phyloP scores from a whole-genome alignment of 2,329 filamentous ascomycete genomes.

The Periconia macrospinosa region DNA sequence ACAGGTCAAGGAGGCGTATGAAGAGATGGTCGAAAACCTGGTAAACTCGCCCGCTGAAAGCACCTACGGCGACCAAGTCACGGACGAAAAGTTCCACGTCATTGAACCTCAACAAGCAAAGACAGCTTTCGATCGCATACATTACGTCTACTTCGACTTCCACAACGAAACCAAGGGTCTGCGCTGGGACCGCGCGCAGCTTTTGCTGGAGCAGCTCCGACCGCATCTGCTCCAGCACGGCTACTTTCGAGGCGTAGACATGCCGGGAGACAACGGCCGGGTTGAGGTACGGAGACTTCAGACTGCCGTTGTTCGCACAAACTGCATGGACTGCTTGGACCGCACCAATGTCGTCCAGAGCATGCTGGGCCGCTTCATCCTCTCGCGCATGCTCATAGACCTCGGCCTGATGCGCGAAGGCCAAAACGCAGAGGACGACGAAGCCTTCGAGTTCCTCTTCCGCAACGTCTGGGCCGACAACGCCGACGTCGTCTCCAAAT shows the following conservation, averaged over 20 bases:
- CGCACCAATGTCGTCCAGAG: slow-evolving; percentile 97
- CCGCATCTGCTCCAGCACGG: slow-evolving; percentile 76
- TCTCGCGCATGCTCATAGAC: slow-evolving; percentile 87
- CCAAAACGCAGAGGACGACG: slow-evolving; percentile 77
- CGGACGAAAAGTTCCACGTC: slow-evolving; percentile 78
- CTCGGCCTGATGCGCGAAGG: slow-evolving; percentile 76
- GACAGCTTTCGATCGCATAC: slow-evolving; percentile 77
- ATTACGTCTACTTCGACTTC: slow-evolving; percentile 98
- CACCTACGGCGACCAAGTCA: slow-evolving; percentile 65
- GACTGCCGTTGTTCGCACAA: slow-evolving; percentile 89
- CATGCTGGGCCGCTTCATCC: slow-evolving; percentile 87
- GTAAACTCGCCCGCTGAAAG: slow-evolving; percentile 69
- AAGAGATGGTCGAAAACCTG: slow-evolving; percentile 80
- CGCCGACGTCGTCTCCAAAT: slow-evolving; percentile 88
- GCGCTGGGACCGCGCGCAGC: slow-evolving; percentile 86
- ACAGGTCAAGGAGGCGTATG: slow-evolving; percentile 88
- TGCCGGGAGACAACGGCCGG: slow-evolving; percentile 71
- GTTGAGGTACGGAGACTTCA: slow-evolving; percentile 82
- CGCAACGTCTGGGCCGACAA: slow-evolving; percentile 99
- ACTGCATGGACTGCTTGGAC: slow-evolving; percentile 99
- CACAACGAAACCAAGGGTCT: slow-evolving; percentile 97
- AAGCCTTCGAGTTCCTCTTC: slow-evolving; percentile 85
- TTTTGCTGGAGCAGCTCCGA: slow-evolving; percentile 80
- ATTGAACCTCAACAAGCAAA: slow-evolving; percentile 66
- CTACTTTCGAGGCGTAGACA: slow-evolving; percentile 92